phyloP scores from a whole-genome alignment of 345 rosid species.

The Pistacia integerrima region DNA sequence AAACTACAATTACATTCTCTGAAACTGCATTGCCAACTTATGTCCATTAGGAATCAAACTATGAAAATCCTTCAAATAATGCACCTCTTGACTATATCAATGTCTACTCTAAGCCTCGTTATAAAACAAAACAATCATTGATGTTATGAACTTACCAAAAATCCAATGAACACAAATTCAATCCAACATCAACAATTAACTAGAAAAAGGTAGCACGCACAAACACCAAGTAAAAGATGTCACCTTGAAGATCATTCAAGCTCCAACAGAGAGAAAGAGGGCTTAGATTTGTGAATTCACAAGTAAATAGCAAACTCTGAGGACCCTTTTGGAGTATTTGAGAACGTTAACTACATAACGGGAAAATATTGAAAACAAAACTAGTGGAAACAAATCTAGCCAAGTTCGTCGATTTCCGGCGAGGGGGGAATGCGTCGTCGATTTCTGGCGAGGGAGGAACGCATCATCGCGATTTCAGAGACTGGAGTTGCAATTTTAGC shows the following conservation, averaged over 20 bases:
- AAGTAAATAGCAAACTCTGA: constrained; percentile 18
- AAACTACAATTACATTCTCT: background rate
- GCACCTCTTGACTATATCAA: background rate
- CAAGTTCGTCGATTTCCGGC: too few relatives aligned
- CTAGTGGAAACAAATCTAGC: too few relatives aligned
- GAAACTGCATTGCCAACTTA: background rate
- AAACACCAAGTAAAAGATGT: constrained; percentile 12
- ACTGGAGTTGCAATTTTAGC: too few relatives aligned
- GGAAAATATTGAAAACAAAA: too few relatives aligned
- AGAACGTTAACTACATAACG: background rate
- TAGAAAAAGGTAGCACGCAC: background rate
- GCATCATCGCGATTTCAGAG: too few relatives aligned
- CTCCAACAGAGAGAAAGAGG: constrained; percentile 14
- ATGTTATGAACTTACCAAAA: background rate
- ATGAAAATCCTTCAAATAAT: background rate
- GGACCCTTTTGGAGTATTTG: background rate
- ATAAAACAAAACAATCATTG: background rate
- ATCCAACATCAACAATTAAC: background rate
- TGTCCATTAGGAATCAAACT: background rate
- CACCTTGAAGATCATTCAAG: constrained; percentile 33
- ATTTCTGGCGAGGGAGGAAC: too few relatives aligned
- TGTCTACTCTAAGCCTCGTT: background rate
- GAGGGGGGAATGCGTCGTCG: too few relatives aligned
- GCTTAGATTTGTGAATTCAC: constrained; percentile 10
- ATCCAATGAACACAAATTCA: background rate